A percentile compares a stretch with the other conserved stretches of the same genome.
These are phyloP conservation scores for Acer saccharum DNA, from an alignment of 345 rosid species.

Conservation along the genomic window DNA sequence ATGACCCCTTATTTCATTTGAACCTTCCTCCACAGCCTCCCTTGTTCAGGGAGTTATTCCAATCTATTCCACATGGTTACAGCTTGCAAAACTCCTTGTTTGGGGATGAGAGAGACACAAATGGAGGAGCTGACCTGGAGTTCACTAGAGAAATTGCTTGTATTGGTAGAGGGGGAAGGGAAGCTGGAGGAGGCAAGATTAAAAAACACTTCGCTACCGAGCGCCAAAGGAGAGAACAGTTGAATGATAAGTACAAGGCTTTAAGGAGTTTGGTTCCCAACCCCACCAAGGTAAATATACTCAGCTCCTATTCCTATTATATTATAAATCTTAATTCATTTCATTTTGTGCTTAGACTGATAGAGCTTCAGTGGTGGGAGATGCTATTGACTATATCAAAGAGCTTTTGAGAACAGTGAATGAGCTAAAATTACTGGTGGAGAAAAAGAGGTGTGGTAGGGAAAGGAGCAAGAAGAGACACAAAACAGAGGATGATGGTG, in stretches of 20 bases:
- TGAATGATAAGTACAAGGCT: conserved; percentile 58
- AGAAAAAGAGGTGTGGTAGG: conserved; percentile 66
- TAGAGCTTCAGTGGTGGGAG: conserved; percentile 83
- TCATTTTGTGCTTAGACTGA: conserved; percentile 43
- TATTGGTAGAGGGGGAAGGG: conserved; percentile 44
- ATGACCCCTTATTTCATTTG: conserved; percentile 58
- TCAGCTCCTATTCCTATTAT: too few species aligned
- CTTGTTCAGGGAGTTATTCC: conserved; percentile 41
- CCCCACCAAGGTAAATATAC: conserved; percentile 58
- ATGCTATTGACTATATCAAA: conserved; percentile 75
- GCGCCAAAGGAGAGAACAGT: conserved; percentile 64
- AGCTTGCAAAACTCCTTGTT: conserved; percentile 38
- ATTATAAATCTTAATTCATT: background rate
- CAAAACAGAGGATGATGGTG: conserved; percentile 35
- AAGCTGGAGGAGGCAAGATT: conserved; percentile 35
- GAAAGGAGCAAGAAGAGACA: conserved; percentile 52
- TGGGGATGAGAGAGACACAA: conserved; percentile 36
- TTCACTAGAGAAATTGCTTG: conserved; percentile 50
- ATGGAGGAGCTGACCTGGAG: conserved; percentile 36
- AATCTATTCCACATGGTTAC: conserved; percentile 42
- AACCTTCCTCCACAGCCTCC: conserved; percentile 73
- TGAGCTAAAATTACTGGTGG: conserved; percentile 78
- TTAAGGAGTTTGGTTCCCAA: conserved; percentile 68
- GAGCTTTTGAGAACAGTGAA: conserved; percentile 68
- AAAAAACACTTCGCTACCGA: conserved; percentile 67